Percentiles rank a stretch among this genome's conserved stretches.
phyloP scores from a whole-genome alignment of 2,329 filamentous ascomycete species.

The Phialocephala subalpina region DNA sequence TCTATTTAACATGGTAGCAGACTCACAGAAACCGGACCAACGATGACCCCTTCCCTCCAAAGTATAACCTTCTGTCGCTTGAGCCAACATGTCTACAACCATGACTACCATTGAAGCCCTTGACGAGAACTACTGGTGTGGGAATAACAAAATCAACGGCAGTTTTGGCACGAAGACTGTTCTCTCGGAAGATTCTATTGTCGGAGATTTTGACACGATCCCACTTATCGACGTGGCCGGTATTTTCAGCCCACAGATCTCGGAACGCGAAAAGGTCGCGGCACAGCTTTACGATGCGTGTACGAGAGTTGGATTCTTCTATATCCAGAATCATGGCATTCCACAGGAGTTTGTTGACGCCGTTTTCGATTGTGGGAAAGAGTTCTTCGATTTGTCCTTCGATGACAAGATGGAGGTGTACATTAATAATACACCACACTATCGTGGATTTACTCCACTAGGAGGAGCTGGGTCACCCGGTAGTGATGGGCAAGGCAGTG shows the following conservation, averaged over 20 bases:
- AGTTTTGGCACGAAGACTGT: constrained; percentile 1
- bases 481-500: constrained; percentile 30
- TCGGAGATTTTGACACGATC: no score
- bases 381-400: constrained; percentile 36
- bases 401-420: constrained; percentile 40
- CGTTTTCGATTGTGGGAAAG: constrained; percentile 37
- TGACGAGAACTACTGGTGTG: constrained; percentile 2
- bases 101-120: background rate
- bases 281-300: constrained; percentile 43
- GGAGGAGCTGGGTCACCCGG: constrained; percentile 32
- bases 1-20: no score
- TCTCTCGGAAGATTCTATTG: constrained; percentile 9
- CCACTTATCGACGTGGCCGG: no score
- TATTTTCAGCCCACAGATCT: constrained; percentile 41
- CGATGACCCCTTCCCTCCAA: background rate
- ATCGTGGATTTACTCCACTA: constrained; percentile 37
- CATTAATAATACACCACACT: constrained; percentile 34
- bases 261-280: constrained; percentile 43
- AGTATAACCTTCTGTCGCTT: background rate
- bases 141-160: constrained; percentile 2
- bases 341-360: constrained; percentile 52
- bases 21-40: background rate
- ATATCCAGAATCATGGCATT: constrained; percentile 46
- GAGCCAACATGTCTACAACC: background rate
- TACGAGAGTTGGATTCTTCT: constrained; percentile 48